phyloP scores from a whole-genome alignment of 495 filamentous ascomycete genomes.

The Lophiostoma macrostomum region DNA sequence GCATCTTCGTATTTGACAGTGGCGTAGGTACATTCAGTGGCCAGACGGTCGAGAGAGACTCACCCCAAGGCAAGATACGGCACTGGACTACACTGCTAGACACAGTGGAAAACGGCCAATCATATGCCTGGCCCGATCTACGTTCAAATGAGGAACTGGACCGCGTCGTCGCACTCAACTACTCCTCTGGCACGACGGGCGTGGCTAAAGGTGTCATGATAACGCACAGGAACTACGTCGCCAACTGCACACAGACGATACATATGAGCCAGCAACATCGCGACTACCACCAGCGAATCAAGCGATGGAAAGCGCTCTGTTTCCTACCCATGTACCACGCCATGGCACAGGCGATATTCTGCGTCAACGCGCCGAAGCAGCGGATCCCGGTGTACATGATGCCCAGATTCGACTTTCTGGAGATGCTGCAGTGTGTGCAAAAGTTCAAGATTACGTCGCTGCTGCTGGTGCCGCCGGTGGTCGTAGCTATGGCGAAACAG shows the following conservation, averaged over 20 bases:
- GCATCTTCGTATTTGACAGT: slow-evolving; percentile 40
- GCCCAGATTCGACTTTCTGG: slow-evolving; percentile 67
- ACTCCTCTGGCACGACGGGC: slow-evolving; percentile 76
- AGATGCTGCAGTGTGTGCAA: slow-evolving; percentile 66
- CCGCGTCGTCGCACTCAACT: slow-evolving; percentile 54
- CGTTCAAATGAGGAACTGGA: slow-evolving; percentile 30
- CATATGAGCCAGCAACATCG: slow-evolving; percentile 48
- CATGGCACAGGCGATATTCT: slow-evolving; percentile 48
- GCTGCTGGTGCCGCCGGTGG: slow-evolving; percentile 65
- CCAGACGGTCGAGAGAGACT: slow-evolving; percentile 4
- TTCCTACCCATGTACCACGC: slow-evolving; percentile 71
- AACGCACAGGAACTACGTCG: slow-evolving; percentile 67
- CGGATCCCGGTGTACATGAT: slow-evolving; percentile 62
- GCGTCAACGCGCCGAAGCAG: slow-evolving; percentile 43
- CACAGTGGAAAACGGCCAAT: slow-evolving; percentile 17
- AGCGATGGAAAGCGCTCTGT: slow-evolving; percentile 45
- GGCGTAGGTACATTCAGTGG: slow-evolving; percentile 38
- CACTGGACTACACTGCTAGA: slow-evolving; percentile 41
- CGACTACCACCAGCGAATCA: slow-evolving; percentile 40
- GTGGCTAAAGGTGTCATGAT: slow-evolving; percentile 82
- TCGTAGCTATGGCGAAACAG: slow-evolving; percentile 70
- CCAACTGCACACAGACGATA: slow-evolving; percentile 60
- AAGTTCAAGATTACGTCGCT: slow-evolving; percentile 63
- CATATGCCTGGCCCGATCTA: slow-evolving; percentile 37
- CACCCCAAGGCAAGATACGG: slow-evolving; percentile 13